A percentile compares a stretch with the other conserved stretches of the same genome.
Evolutionary conservation across 2,329 filamentous ascomycete genomes (phyloP).

Genomic region (Bertia moriformis): DNA sequence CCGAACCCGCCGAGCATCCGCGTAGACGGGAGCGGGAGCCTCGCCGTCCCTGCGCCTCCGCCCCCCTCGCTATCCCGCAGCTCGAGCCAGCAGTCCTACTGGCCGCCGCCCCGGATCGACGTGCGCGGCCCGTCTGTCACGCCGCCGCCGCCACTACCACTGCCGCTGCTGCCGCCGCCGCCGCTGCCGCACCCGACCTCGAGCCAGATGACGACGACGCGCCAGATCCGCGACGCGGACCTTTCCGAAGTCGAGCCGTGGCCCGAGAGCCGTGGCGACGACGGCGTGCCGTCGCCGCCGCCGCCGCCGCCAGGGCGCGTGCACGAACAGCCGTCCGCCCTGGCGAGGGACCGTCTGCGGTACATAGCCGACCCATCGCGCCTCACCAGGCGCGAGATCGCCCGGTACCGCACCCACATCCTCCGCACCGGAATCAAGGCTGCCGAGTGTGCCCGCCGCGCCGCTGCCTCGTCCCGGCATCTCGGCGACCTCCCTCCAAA

Average conservation of each 20-base stretch:
- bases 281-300: background rate
- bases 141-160: too few relatives aligned
- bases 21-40: background rate
- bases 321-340: too few relatives aligned
- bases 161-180: too few relatives aligned
- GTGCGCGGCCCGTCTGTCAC: conserved; percentile 22
- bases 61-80: conserved; percentile 11
- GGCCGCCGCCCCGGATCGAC: conserved; percentile 33
- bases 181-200: too few relatives aligned
- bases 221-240: conserved; percentile 15
- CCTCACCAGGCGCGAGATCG: conserved; percentile 59
- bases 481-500: conserved; percentile 27
- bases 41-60: conserved; percentile 2
- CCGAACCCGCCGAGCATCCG: too few relatives aligned
- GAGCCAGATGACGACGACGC: conserved; percentile 7
- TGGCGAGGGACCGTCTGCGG: too few relatives aligned
- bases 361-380: background rate
- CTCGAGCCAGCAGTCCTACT: conserved; percentile 25
- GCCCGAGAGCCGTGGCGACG: background rate
- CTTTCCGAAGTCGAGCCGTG: conserved; percentile 22
- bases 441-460: conserved; percentile 59
- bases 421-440: conserved; percentile 83
- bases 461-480: conserved; percentile 28
- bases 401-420: conserved; percentile 62
- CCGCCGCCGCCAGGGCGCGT: too few relatives aligned